A percentile compares a stretch with the other conserved stretches of the same genome.
phyloP scores from a whole-genome alignment of 306 rosid genomes.

The Hylodesmum podocarpum region DNA sequence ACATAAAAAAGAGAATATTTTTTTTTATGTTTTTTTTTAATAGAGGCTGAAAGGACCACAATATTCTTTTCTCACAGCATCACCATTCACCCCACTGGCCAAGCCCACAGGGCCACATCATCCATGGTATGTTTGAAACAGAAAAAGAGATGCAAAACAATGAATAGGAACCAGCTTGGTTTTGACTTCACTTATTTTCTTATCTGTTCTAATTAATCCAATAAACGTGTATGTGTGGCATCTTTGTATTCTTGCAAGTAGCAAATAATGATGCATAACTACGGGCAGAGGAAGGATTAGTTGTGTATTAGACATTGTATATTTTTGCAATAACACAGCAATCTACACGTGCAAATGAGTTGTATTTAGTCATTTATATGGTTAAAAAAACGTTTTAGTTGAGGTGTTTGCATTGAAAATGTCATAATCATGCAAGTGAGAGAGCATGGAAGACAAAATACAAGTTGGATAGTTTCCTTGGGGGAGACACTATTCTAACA shows the following conservation, averaged over 20 bases:
- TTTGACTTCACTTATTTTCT: neutral
- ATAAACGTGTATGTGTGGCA: neutral
- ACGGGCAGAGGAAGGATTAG: neutral
- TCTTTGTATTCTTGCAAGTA: neutral
- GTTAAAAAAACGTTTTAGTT: neutral
- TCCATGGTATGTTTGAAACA: neutral
- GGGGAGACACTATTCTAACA: conserved; percentile 20
- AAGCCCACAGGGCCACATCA: neutral
- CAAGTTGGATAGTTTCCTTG: conserved; percentile 28
- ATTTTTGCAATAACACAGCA: neutral
- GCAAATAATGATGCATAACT: neutral
- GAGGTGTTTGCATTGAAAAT: conserved; percentile 16
- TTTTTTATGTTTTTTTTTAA: too few relatives aligned
- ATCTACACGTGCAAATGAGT: neutral
- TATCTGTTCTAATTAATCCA: neutral
- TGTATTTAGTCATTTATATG: neutral
- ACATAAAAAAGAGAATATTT: too few relatives aligned
- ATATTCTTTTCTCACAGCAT: too few relatives aligned
- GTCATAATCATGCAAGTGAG: neutral
- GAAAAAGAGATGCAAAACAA: neutral
- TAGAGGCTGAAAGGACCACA: too few relatives aligned
- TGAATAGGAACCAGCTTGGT: neutral
- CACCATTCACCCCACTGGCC: too few relatives aligned
- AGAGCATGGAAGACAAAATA: conserved; percentile 17
- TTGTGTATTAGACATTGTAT: neutral